Conservation (phyloP, 208 protist genomes). For the Sergeia podlipaevii region DNA sequence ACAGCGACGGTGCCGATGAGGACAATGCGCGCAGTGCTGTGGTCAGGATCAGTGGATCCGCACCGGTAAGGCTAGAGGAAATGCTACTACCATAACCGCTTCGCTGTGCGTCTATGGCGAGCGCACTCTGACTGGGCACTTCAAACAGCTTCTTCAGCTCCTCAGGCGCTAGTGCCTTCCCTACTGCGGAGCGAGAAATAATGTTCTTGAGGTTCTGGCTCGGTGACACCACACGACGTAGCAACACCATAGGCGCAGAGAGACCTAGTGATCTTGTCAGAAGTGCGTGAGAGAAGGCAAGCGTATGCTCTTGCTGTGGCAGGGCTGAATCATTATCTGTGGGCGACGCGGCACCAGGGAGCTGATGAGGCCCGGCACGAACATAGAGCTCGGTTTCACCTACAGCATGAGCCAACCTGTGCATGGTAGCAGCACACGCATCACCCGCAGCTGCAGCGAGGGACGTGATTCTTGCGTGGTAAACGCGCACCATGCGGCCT, state of each 20-base stretch:
- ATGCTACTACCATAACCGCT: too few relatives aligned
- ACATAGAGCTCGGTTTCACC: background rate
- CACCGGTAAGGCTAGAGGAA: background rate
- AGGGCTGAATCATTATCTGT: constrained; percentile 1
- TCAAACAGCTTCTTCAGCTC: constrained; percentile 60
- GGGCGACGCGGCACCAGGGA: constrained; percentile 17
- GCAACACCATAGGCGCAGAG: constrained; percentile 33
- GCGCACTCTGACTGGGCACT: constrained; percentile 1
- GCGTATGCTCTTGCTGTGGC: background rate
- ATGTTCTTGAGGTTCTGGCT: constrained; percentile 64
- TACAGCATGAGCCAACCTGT: background rate
- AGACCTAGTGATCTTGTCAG: too few relatives aligned
- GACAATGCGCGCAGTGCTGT: constrained; percentile 5
- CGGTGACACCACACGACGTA: constrained; percentile 31
- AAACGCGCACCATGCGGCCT: constrained; percentile 20
- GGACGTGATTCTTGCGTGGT: constrained; percentile 1
- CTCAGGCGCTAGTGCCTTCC: constrained; percentile 39
- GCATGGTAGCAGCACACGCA: background rate
- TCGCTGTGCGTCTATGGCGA: background rate
- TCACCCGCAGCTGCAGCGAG: background rate
- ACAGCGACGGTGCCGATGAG: too few relatives aligned
- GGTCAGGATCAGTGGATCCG: constrained; percentile 17
- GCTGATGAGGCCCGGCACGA: background rate
- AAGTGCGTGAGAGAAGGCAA: too few relatives aligned
- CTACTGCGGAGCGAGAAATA: constrained; percentile 47